phyloP scores from a whole-genome alignment of 1,284 basidiomycete genomes.

The Tylopilus sp. region DNA sequence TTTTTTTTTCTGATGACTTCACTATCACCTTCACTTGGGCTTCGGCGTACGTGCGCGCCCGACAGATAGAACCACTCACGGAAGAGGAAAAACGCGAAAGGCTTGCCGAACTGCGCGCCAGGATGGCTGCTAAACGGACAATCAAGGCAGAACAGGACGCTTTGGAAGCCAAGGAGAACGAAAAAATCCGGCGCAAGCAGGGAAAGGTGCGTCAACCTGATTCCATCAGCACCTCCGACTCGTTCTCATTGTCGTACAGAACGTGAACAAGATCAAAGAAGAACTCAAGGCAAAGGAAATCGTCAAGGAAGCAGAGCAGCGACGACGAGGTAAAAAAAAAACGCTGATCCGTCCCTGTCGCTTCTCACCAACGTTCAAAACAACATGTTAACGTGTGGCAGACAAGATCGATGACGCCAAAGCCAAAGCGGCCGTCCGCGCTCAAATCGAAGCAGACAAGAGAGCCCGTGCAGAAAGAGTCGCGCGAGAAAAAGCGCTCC shows the following conservation, averaged over 20 bases:
- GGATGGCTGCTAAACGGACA: constrained; percentile 73
- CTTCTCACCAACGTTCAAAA: no score
- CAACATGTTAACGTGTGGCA: background rate
- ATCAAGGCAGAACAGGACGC: constrained; percentile 67
- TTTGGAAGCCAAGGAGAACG: constrained; percentile 73
- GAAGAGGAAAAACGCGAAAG: constrained; percentile 90
- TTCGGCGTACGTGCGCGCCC: background rate
- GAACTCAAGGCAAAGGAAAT: constrained; percentile 78
- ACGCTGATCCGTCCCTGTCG: background rate
- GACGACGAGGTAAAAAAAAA: constrained; percentile 58
- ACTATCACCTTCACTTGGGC: no score
- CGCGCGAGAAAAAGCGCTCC: constrained; percentile 82
- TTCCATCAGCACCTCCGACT: background rate
- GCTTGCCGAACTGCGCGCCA: constrained; percentile 74
- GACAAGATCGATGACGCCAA: constrained; percentile 85
- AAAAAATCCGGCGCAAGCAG: constrained; percentile 77
- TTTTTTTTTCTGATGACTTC: no score
- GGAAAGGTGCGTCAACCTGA: constrained; percentile 56
- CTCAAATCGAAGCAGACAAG: constrained; percentile 93
- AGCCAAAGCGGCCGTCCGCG: constrained; percentile 81
- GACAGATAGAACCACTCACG: constrained; percentile 84
- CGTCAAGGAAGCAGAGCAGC: constrained; percentile 74
- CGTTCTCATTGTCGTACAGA: constrained; percentile 39
- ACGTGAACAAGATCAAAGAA: constrained; percentile 69
- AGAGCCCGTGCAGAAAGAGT: constrained; percentile 81